Conservation (phyloP, 2,329 filamentous ascomycete species). For the Clonostachys sp. region DNA sequence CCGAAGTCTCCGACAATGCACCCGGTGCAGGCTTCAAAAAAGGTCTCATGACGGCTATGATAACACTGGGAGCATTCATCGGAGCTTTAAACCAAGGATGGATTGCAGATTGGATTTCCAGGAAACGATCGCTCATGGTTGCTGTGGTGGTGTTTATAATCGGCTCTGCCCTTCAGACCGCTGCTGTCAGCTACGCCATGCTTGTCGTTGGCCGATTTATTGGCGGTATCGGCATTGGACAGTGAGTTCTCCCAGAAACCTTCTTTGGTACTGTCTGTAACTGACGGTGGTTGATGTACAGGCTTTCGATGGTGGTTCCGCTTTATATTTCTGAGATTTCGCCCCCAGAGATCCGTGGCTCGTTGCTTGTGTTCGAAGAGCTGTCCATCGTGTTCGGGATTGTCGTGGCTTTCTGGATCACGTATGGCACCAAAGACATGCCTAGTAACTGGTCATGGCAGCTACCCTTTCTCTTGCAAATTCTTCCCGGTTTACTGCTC, state of each 20-base stretch:
- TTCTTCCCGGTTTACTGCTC: slow-evolving; percentile 36
- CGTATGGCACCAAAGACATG: slow-evolving; percentile 5
- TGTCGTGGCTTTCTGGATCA: slow-evolving; percentile 34
- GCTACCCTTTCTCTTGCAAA: slow-evolving; percentile 32
- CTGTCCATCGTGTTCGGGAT: slow-evolving; percentile 35
- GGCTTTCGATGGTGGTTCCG: slow-evolving; percentile 29
- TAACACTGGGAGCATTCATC: slow-evolving; percentile 38
- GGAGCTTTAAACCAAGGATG: slow-evolving; percentile 39
- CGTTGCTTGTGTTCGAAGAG: slow-evolving; percentile 38
- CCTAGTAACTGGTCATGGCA: slow-evolving; percentile 21
- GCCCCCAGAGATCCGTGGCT: slow-evolving; percentile 40
- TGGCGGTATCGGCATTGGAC: slow-evolving; percentile 37
- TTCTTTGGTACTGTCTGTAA: no score
- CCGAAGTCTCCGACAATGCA: slow-evolving; percentile 17
- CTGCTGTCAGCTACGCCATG: slow-evolving; percentile 29
- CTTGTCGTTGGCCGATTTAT: slow-evolving; percentile 35
- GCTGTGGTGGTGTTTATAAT: slow-evolving; percentile 29
- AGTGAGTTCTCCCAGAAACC: neutral
- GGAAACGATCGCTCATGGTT: slow-evolving; percentile 26
- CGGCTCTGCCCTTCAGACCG: slow-evolving; percentile 37
- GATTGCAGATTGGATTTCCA: slow-evolving; percentile 23
- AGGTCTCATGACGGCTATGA: slow-evolving; percentile 39
- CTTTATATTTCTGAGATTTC: slow-evolving; percentile 43
- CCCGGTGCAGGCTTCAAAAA: slow-evolving; percentile 25
- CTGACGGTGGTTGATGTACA: no score